Base-by-base conservation (phyloP, 257 asterid genomes). In the Misopates orontium region DNA sequence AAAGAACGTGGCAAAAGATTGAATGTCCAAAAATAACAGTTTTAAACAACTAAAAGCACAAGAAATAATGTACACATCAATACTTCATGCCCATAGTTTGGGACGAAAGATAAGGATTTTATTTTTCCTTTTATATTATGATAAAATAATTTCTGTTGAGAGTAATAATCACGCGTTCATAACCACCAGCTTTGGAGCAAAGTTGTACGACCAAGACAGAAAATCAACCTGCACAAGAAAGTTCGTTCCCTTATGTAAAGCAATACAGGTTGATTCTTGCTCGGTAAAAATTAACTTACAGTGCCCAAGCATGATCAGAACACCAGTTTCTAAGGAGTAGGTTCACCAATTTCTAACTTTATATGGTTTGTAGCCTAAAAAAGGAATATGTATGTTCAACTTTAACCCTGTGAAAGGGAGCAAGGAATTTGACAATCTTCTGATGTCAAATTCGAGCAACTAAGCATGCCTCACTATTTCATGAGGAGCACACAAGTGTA, bases 1-100 rank as follows among this genome's bases (percentile, higher is more conserved):
- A 66, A 47, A 66, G 20, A 71, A 64, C 14, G 50, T 28, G n/a
- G 60, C 16, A 57, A 49, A 62, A 54, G 36, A 25, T n/a, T 73
- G 36, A 10, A 18, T 17, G 42, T 19, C 21, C 25, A 60, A 6
- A 36, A 31, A 48, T n/a, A n/a, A n/a, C 50, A 59, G 25, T n/a
- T 50, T 23, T 5, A 1, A 18, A 66, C 59, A 21, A 60, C 15
- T 53, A 17, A 41, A 20, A 51, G 64, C 62, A 73, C 41, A 36
- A 24, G 22, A 47, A 56, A 55, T n/a, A 23, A 18, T 74, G 60
- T n/a, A n/a, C n/a, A n/a, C n/a, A 40, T 45, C 64, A 31, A 24
- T 18, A 12, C 12, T 21, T 71, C 74, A n/a, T n/a, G n/a, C n/a
- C n/a, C n/a, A n/a, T n/a, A n/a, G n/a, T n/a, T n/a, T n/a, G n/a